Conservation (phyloP, 352 stramenopile genomes). For the Globisporangium parvum region DNA sequence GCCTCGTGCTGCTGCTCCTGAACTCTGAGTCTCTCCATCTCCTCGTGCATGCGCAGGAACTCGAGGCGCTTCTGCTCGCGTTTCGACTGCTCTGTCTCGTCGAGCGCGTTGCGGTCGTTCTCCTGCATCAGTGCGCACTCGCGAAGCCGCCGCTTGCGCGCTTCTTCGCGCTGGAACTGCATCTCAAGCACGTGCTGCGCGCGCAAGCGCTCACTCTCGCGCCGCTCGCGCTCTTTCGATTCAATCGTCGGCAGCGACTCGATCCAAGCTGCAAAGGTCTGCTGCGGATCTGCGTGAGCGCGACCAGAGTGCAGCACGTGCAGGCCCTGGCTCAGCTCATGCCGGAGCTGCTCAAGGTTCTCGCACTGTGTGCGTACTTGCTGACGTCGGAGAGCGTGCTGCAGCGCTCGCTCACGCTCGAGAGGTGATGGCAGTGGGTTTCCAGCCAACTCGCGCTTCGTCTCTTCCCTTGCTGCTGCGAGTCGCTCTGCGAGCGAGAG, state of each 20-base stretch:
- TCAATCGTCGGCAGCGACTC: slow-evolving; percentile 50
- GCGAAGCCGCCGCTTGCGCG: slow-evolving; percentile 28
- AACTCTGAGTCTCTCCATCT: slow-evolving; percentile 23
- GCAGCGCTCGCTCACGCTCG: slow-evolving; percentile 2
- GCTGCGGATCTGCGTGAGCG: slow-evolving; percentile 30
- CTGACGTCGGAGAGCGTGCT: slow-evolving; percentile 19
- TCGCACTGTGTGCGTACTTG: slow-evolving; percentile 17
- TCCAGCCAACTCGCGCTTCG: background rate
- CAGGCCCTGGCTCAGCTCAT: slow-evolving; percentile 27
- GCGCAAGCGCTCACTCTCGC: slow-evolving; percentile 27
- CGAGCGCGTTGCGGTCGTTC: slow-evolving; percentile 35
- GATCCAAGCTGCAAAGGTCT: slow-evolving; percentile 47
- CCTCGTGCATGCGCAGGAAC: slow-evolving; percentile 22
- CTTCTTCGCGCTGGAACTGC: slow-evolving; percentile 37
- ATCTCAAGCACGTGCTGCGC: slow-evolving; percentile 35
- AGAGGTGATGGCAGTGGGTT: background rate
- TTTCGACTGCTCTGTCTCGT: slow-evolving; percentile 14
- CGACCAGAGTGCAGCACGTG: slow-evolving; percentile 30
- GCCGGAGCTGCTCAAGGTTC: slow-evolving; percentile 26
- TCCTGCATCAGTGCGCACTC: slow-evolving; percentile 31
- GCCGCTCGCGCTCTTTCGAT: slow-evolving; percentile 29
- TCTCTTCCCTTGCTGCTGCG: slow-evolving; percentile 7
- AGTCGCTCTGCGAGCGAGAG: slow-evolving; percentile 9
- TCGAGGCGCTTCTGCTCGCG: slow-evolving; percentile 16
- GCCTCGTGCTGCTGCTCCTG: slow-evolving; percentile 2